Evolutionary conservation across 768 basidiomycete species (phyloP), one percentile per base, ranked within the genome.

Genomic region (Hydnomerulius pinastri): DNA sequence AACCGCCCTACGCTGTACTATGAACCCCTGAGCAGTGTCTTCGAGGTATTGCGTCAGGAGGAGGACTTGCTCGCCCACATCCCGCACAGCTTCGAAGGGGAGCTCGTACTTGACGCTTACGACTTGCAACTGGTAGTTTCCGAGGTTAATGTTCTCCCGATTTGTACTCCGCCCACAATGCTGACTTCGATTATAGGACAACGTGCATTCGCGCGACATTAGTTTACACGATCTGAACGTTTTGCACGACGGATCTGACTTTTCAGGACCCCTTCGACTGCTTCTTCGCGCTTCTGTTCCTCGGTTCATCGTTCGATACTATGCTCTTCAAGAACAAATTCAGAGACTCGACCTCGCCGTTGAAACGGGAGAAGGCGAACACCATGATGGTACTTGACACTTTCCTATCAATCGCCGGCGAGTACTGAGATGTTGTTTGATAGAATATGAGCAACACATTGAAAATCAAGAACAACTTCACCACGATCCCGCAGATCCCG

Each of bases 1-100:
- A 72, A 81, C 50, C 76, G 71, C 15, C 87, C 88, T 3, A 86
- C 82, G 4, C 72, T 91, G 6, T 92, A 88, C 65, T 91, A 90
- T 58, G 88, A 90, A 63, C 83, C 88, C 24, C 62, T 92, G 39
- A 79, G 77, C 36, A 74, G 69, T 49, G 79, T 90, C 17, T 90
- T 91, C 59, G 85, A 85, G 48, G 85, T 84, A 48, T 69, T 92
- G 36, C 85, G 87, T 25, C 76, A 79, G 59, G 86, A 90, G 48
- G 77, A 80, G 41, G 62, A 43, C 23, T 63, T 71, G 47, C 61
- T 88, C 25, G 69, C 72, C 40, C 66, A 70, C 13, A 56, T 81
- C 6, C 69, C 76, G 25, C 74, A 79, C 27, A 64, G 82, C 39
- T 60, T 71, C 18, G 79, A 83, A 38, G 80, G 77, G 46, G 89